Base-by-base conservation (phyloP, 306 rosid species). In the Comarum palustre region DNA sequence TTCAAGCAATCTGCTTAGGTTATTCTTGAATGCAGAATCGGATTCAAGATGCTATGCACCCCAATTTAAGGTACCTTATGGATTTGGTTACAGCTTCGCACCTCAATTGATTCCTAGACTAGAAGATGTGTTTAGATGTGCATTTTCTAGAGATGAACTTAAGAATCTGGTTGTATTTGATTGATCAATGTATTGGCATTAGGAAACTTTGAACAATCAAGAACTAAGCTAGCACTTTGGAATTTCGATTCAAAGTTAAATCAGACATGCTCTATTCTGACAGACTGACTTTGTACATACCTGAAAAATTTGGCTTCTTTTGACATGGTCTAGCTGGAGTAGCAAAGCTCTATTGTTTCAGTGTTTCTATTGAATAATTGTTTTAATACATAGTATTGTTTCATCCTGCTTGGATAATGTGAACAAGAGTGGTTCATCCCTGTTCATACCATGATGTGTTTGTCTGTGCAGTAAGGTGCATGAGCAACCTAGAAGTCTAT, bases 31-130 rank as follows among this genome's bases (percentile, higher is more conserved):
- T 5, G 32, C 31, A 5, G 71, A 66, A 54, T 2, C 13, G 5
- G 71, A 66, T 42, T 42, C 38, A 15, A 42, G 71, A 42, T 10
- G 50, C 3, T 65, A n/a, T 12, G 69, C 69, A 65, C 32, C 69
- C 24, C 32, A 65, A 27, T 3, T 66, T 47, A 51, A 2, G 27
- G 52, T 31, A 20, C 51, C 70, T 66, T 66, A 66, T 8, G 70
- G 70, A 13, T 41, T 41, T 16, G 11, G 29, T 41, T 50, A 2
- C 22, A 50, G 10, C 1, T 50, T 50, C 4, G 52, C 17, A 5
- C 51, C 12, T 19, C 16, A 42, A 13, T 41, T 22, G n/a, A 2
- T 24, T 42, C 70, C 70, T 24, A 66, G 20, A 24, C 3, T 45
- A 12, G 70, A 66, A 36, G 36, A 42, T 66, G 10, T 64, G 69